A percentile compares a stretch with the other conserved stretches of the same genome.
Conservation (phyloP, 2,329 filamentous ascomycete species). For the Drechslerella coelobrocha region DNA sequence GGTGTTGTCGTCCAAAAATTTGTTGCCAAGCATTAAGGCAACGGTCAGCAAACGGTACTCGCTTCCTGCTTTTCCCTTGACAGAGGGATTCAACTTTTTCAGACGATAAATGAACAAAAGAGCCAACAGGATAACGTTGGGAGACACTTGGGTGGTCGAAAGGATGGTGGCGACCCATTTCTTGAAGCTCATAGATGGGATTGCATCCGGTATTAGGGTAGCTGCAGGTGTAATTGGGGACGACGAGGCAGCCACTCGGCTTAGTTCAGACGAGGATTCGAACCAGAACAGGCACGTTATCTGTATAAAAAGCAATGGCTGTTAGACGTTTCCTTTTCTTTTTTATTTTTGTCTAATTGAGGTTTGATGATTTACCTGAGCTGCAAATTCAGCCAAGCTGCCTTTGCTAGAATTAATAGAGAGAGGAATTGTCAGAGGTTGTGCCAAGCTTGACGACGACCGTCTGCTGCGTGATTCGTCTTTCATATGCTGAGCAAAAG, state of each 20-base stretch:
- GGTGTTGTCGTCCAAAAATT: conserved; percentile 98
- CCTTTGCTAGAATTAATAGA: conserved; percentile 78
- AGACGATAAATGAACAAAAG: conserved; percentile 91
- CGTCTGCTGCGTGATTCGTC: conserved; percentile 32
- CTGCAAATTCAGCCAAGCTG: conserved; percentile 80
- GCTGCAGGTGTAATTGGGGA: conserved; percentile 59
- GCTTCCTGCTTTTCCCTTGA: conserved; percentile 89
- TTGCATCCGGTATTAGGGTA: conserved; percentile 71
- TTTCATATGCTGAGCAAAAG: conserved; percentile 41
- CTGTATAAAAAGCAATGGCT: conserved; percentile 60
- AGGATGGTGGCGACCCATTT: conserved; percentile 94
- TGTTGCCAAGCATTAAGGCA: conserved; percentile 96
- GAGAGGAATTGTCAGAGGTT: conserved; percentile 64
- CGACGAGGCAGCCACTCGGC: conserved; percentile 66
- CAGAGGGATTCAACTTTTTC: conserved; percentile 85
- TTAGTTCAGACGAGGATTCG: conserved; percentile 80
- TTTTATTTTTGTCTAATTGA: too few relatives aligned
- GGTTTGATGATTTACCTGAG: conserved; percentile 74
- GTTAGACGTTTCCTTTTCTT: too few relatives aligned
- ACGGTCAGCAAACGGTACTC: conserved; percentile 93
- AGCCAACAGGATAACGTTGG: conserved; percentile 90
- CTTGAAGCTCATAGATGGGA: conserved; percentile 78
- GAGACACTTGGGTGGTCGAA: conserved; percentile 92
- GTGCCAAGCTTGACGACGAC: conserved; percentile 26
- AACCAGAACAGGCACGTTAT: conserved; percentile 99